phyloP scores from a whole-genome alignment of 1,139 yeast species.

The Debaryomyces subglobosus region DNA sequence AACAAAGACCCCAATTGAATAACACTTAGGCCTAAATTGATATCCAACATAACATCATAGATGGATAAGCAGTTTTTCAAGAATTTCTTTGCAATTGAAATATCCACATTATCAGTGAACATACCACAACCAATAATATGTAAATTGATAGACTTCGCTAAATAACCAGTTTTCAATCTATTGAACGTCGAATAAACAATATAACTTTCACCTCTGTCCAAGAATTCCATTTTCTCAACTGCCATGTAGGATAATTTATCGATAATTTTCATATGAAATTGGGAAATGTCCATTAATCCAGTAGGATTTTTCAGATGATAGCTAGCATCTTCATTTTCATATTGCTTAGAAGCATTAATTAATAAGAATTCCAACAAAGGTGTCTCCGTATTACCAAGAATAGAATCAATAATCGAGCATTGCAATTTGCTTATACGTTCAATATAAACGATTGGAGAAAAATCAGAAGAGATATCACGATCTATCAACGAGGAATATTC shows the following conservation, averaged over 20 bases:
- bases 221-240: constrained; percentile 41
- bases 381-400: constrained; percentile 27
- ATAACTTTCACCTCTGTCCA: constrained; percentile 50
- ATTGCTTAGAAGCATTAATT: constrained; percentile 26
- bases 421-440: constrained; percentile 46
- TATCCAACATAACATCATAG: constrained; percentile 46
- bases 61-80: constrained; percentile 45
- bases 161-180: constrained; percentile 44
- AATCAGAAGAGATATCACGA: constrained; percentile 32
- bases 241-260: constrained; percentile 38
- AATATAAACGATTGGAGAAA: constrained; percentile 49
- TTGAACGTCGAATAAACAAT: constrained; percentile 45
- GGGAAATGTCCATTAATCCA: constrained; percentile 26
- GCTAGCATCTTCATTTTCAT: constrained; percentile 18
- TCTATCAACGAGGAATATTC: constrained; percentile 31
- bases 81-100: constrained; percentile 34
- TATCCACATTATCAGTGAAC: constrained; percentile 42
- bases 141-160: constrained; percentile 41
- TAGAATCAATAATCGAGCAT: constrained; percentile 34
- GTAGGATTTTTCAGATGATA: constrained; percentile 8
- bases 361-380: constrained; percentile 37
- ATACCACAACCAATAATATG: constrained; percentile 50
- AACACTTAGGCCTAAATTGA: constrained; percentile 50
- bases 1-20: constrained; percentile 59
- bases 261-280: constrained; percentile 31